These are phyloP conservation scores for Silene uniflora DNA, from an alignment of 148 eudicot species.

Conservation along the genomic window DNA sequence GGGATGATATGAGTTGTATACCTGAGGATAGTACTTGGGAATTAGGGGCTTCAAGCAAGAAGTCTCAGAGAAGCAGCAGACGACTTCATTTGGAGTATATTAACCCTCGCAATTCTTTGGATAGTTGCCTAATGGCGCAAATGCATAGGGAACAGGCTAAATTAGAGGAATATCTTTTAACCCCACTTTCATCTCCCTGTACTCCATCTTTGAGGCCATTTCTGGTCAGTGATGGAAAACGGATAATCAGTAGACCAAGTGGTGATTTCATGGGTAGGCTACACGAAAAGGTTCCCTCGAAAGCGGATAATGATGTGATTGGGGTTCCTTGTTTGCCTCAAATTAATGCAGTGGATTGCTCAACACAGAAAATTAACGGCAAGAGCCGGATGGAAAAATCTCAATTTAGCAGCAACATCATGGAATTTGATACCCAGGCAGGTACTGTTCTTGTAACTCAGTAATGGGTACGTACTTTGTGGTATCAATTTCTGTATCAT, in stretches of 20 bases:
- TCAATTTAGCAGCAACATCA: conserved; percentile 24
- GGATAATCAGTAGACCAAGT: conserved; percentile 50
- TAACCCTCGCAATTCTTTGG: conserved; percentile 65
- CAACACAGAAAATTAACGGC: conserved; percentile 27
- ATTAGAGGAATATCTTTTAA: conserved; percentile 43
- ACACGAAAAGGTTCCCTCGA: conserved; percentile 24
- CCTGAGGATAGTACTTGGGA: conserved; percentile 35
- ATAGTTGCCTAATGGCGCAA: too few species aligned
- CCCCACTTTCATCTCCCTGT: conserved; percentile 38
- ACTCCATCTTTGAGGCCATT: conserved; percentile 58
- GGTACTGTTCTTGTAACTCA: conserved; percentile 28
- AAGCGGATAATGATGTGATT: conserved; percentile 29
- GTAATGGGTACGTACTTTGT: background rate
- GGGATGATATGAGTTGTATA: conserved; percentile 28
- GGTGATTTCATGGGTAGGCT: conserved; percentile 30
- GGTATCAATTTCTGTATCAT: background rate
- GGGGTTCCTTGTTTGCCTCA: conserved; percentile 56
- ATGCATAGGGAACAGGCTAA: conserved; percentile 48
- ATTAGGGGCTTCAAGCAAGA: conserved; percentile 34
- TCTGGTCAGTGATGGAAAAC: conserved; percentile 69
- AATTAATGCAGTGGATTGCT: conserved; percentile 21
- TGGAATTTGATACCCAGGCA: conserved; percentile 30
- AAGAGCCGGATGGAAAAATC: conserved; percentile 25
- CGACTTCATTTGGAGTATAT: conserved; percentile 33
- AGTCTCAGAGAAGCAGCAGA: conserved; percentile 49